Percentiles rank a stretch among this genome's conserved stretches.
Conservation (phyloP, 768 basidiomycete genomes). For the Boletus sp. region DNA sequence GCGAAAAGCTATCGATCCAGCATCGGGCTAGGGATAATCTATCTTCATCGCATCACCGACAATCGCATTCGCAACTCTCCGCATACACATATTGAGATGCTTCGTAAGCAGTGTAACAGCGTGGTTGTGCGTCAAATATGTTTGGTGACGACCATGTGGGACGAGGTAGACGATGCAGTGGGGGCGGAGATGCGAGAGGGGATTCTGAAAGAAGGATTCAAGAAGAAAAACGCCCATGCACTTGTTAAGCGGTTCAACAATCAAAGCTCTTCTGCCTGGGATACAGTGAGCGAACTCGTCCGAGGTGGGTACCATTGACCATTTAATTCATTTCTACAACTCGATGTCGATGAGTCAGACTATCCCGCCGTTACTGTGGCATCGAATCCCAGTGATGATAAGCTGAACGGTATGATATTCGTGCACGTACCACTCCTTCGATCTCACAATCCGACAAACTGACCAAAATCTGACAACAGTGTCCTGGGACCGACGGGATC, state of each 20-base stretch:
- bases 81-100: not conserved
- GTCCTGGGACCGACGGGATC: constrained; percentile 1
- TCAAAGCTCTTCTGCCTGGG: not conserved
- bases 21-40: constrained; percentile 3
- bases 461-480: not conserved
- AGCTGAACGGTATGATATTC: not conserved
- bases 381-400: not conserved
- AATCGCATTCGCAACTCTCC: not conserved
- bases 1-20: not conserved
- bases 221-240: not conserved
- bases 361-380: not conserved
- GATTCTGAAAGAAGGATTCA: not conserved
- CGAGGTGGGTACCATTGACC: not conserved
- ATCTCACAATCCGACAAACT: not conserved
- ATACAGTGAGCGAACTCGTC: not conserved
- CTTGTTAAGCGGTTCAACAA: constrained; percentile 4
- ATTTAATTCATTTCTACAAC: not conserved
- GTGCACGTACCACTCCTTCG: not conserved
- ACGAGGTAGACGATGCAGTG: not conserved
- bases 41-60: constrained; percentile 5
- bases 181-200: not conserved
- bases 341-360: not conserved
- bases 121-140: not conserved
- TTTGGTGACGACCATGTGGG: constrained; percentile 11
- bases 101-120: not conserved